These are phyloP conservation scores for Pythium brachiatum DNA, from an alignment of 352 stramenopile genomes.

Conservation along the genomic window DNA sequence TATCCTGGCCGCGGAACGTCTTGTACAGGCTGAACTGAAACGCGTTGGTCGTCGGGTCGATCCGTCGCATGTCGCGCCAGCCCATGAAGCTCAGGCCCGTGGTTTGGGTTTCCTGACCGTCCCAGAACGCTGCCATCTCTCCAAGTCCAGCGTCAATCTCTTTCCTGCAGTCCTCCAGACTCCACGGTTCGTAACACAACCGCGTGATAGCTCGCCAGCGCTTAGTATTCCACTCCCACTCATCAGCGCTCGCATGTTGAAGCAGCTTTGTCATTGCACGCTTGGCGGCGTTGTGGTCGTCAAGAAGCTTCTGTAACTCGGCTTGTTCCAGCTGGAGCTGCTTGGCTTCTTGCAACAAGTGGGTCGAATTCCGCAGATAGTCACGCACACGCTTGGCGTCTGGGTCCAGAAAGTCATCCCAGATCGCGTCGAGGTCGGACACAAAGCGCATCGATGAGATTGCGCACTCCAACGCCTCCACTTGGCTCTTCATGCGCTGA, in stretches of 20 bases:
- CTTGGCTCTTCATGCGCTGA: no score
- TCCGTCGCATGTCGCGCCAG: background rate
- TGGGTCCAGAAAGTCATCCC: slow-evolving; percentile 3
- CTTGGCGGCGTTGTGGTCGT: background rate
- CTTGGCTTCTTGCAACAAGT: background rate
- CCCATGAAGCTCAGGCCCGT: background rate
- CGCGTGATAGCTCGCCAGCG: background rate
- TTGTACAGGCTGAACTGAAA: slow-evolving; percentile 19
- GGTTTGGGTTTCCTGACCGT: background rate
- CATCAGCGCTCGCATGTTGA: background rate
- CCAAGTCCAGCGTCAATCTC: background rate
- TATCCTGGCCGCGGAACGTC: slow-evolving; percentile 1
- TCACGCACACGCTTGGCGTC: background rate
- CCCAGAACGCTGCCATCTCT: background rate
- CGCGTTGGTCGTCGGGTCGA: background rate
- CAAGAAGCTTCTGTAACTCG: background rate
- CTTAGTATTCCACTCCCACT: background rate
- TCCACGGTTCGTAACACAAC: background rate
- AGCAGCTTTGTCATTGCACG: background rate
- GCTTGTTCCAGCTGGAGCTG: background rate
- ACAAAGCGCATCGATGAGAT: background rate
- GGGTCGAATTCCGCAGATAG: background rate
- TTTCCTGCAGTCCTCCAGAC: background rate
- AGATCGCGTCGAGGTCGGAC: background rate
- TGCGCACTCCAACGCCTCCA: background rate